Evolutionary conservation across 2,329 filamentous ascomycete genomes (phyloP), one percentile per base, ranked within the genome.

Genomic region (Cladosporium sp.): DNA sequence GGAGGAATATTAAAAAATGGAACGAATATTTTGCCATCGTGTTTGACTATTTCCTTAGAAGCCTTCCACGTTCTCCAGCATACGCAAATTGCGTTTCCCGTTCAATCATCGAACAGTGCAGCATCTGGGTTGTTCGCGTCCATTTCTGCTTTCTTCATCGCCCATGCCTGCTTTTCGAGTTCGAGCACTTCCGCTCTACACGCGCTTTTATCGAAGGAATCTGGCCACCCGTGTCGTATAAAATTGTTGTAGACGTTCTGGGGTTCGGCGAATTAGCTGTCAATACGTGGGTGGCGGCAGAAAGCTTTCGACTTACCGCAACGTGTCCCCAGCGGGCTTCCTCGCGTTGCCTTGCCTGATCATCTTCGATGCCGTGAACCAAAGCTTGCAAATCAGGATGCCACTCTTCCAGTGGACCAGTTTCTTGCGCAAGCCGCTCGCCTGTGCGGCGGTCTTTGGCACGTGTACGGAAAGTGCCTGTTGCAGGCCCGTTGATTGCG

Each of bases 91-190:
- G 72, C n/a, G 68, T 67, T 18, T 40, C 0, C 12, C 44, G 4
- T 29, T 49, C n/a, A 63, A 49, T 62, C 59, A 14, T 62, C 59
- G 10, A 63, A 63, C 12, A 63, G 61, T 16, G 46, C 29, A n/a
- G 46, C 46, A 55, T 63, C 50, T 11, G 61, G 61, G 18, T 63
- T 53, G 28, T 63, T 55, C 12, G 31, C 29, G 11, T 40, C 33
- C 31, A 57, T 35, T 5, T 40, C 11, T 23, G 33, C 55, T 16
- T 37, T 57, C 33, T 57, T 33, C 31, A 8, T 5, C 28, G 21
- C 18, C 21, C 52, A 23, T 23, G 16, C 8, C 16, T 37, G 31
- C 29, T 63, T 56, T 29, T 55, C 35, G 11, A 63, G 12, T 12
- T 63, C 61, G 35, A 63, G 18, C 11, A 37, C 35, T 23, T 56